A percentile compares a stretch with the other conserved stretches of the same genome.
phyloP scores from a whole-genome alignment of 2,329 filamentous ascomycete species.

The Pleurostoma richardsiae region DNA sequence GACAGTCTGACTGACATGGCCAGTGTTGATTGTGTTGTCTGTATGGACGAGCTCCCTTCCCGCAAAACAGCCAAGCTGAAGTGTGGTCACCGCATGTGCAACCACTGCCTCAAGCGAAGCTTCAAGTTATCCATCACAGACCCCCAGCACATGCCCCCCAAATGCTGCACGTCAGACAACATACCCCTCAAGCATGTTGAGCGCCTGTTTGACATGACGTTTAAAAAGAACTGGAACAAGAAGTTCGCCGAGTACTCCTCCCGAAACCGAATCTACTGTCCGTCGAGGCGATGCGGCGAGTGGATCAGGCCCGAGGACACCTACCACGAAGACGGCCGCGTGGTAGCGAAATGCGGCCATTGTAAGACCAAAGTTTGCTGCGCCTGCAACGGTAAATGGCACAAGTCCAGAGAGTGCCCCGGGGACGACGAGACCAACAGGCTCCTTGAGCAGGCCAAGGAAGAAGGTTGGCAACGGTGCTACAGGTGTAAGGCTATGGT shows the following conservation, averaged over 20 bases:
- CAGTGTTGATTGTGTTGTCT: conserved; percentile 69
- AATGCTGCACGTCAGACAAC: conserved; percentile 68
- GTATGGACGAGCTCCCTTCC: conserved; percentile 61
- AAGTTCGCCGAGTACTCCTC: conserved; percentile 75
- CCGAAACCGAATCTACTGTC: conserved; percentile 73
- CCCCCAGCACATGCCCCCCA: conserved; percentile 77
- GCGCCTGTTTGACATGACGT: conserved; percentile 63
- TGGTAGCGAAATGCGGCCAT: conserved; percentile 62
- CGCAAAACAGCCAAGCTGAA: conserved; percentile 64
- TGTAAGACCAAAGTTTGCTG: conserved; percentile 74
- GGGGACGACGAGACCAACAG: conserved; percentile 61
- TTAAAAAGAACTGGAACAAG: conserved; percentile 69
- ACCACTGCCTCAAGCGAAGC: conserved; percentile 65
- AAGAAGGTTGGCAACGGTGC: conserved; percentile 71
- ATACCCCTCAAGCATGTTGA: conserved; percentile 77
- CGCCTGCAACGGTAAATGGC: conserved; percentile 69
- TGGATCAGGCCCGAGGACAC: conserved; percentile 75
- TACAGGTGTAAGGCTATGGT: conserved; percentile 69
- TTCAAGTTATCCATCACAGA: conserved; percentile 75
- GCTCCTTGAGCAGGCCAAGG: conserved; percentile 60
- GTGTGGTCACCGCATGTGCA: conserved; percentile 80
- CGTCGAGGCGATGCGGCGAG: conserved; percentile 65
- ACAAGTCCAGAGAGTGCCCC: conserved; percentile 64
- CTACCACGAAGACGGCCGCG: conserved; percentile 51
- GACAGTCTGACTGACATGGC: conserved; percentile 7